phyloP scores from a whole-genome alignment of 495 filamentous ascomycete species.

The Thozetella sp. region DNA sequence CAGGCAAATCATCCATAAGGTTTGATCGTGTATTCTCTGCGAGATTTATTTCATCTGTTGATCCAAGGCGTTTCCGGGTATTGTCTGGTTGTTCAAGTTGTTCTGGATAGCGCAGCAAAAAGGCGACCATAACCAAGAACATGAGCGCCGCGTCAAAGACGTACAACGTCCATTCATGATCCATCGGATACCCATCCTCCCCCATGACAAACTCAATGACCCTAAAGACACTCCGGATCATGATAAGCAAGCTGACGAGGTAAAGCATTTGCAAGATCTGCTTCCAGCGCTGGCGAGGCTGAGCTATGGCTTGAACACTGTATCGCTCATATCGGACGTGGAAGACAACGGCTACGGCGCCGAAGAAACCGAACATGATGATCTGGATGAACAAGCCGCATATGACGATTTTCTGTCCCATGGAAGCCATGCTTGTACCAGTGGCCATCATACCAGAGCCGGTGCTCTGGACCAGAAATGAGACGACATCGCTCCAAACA shows the following conservation, averaged over 20 bases:
- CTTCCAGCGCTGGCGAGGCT: slow-evolving; percentile 42
- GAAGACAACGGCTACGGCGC: slow-evolving; percentile 37
- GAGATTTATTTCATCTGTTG: too few relatives aligned
- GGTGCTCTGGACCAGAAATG: slow-evolving; percentile 32
- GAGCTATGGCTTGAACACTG: neutral
- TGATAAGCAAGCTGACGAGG: slow-evolving; percentile 50
- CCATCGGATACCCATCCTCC: slow-evolving; percentile 44
- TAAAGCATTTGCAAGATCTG: slow-evolving; percentile 56
- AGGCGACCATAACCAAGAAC: slow-evolving; percentile 48
- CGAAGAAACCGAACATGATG: slow-evolving; percentile 50
- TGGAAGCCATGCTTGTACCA: slow-evolving; percentile 8
- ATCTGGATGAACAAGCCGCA: slow-evolving; percentile 46
- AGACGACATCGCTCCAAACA: slow-evolving; percentile 35
- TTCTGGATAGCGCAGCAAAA: slow-evolving; percentile 51
- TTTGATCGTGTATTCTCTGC: too few relatives aligned
- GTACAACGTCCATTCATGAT: slow-evolving; percentile 60
- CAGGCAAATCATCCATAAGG: too few relatives aligned
- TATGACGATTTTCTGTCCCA: slow-evolving; percentile 44
- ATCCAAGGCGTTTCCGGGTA: too few relatives aligned
- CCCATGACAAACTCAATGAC: slow-evolving; percentile 62
- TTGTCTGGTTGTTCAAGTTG: too few relatives aligned
- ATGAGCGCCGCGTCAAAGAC: slow-evolving; percentile 63
- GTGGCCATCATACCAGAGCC: slow-evolving; percentile 31
- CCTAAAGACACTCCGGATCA: slow-evolving; percentile 61
- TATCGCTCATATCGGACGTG: slow-evolving; percentile 10